phyloP scores from a whole-genome alignment of 2,329 filamentous ascomycete genomes.

The Epichloe elymi region DNA sequence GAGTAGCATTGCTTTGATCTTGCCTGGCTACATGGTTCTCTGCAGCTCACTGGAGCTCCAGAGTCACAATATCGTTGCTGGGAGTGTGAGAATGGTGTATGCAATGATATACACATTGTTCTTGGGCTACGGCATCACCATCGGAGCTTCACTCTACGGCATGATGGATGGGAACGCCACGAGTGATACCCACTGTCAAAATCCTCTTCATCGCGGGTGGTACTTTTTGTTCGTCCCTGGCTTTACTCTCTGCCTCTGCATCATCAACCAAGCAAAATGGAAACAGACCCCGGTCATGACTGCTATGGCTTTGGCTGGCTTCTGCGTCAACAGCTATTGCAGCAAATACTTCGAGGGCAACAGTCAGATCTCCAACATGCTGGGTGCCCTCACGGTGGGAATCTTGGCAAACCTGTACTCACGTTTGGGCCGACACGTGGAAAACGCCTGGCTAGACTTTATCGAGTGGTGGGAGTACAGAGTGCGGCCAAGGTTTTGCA shows the following conservation, averaged over 20 bases:
- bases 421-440: conserved; percentile 44
- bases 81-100: conserved; percentile 63
- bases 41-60: conserved; percentile 51
- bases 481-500: conserved; percentile 23
- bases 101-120: conserved; percentile 65
- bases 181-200: conserved; percentile 26
- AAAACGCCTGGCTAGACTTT: conserved; percentile 40
- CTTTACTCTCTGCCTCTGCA: conserved; percentile 61
- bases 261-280: conserved; percentile 74
- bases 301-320: conserved; percentile 59
- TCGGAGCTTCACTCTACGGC: conserved; percentile 53
- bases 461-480: conserved; percentile 35
- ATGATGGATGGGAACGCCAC: conserved; percentile 45
- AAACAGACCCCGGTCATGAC: conserved; percentile 67
- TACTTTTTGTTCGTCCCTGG: conserved; percentile 61
- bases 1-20: conserved; percentile 61
- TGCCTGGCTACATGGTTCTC: conserved; percentile 44
- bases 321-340: conserved; percentile 62
- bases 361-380: conserved; percentile 62
- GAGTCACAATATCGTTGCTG: conserved; percentile 55
- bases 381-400: conserved; percentile 65
- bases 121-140: conserved; percentile 60
- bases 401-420: conserved; percentile 70
- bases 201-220: conserved; percentile 30
- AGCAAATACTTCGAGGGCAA: conserved; percentile 54